Conservation (phyloP, 257 asterid genomes). For the Coffea eugenioides region DNA sequence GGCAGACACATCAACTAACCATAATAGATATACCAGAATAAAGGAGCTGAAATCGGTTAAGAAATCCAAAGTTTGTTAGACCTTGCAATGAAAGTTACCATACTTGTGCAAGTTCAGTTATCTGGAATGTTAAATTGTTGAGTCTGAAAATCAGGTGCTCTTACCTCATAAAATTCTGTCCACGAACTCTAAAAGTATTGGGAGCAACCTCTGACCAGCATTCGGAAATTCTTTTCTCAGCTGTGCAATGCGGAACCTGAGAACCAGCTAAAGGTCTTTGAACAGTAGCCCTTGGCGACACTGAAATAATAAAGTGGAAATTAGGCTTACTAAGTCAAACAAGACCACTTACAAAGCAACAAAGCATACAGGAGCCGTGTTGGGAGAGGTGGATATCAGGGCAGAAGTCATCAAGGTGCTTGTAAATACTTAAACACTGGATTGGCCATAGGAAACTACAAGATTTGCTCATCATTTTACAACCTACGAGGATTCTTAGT, state of each 20-base stretch:
- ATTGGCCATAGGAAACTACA: neutral
- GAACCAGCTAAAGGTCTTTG: conserved; percentile 90
- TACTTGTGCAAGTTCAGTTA: neutral
- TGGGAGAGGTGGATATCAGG: neutral
- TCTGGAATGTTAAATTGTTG: neutral
- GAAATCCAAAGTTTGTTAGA: neutral
- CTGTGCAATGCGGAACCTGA: conserved; percentile 60
- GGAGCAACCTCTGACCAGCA: conserved; percentile 78
- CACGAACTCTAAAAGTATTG: conserved; percentile 77
- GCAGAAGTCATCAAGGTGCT: neutral
- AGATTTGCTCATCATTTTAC: neutral
- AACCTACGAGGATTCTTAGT: neutral
- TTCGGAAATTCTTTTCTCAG: conserved; percentile 62
- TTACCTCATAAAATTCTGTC: conserved; percentile 60
- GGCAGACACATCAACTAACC: neutral
- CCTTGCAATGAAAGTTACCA: neutral
- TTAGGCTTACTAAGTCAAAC: conserved; percentile 1
- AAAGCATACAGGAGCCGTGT: neutral
- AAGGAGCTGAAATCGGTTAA: neutral
- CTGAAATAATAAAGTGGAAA: conserved; percentile 36
- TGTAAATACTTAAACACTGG: neutral
- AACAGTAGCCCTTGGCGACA: conserved; percentile 55
- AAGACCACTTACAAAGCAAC: neutral
- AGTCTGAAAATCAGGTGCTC: conserved; percentile 7
- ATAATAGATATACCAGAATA: neutral